A percentile compares a stretch with the other conserved stretches of the same genome.
phyloP scores from a whole-genome alignment of 129 eudicot genomes.

The Glebionis coronaria region DNA sequence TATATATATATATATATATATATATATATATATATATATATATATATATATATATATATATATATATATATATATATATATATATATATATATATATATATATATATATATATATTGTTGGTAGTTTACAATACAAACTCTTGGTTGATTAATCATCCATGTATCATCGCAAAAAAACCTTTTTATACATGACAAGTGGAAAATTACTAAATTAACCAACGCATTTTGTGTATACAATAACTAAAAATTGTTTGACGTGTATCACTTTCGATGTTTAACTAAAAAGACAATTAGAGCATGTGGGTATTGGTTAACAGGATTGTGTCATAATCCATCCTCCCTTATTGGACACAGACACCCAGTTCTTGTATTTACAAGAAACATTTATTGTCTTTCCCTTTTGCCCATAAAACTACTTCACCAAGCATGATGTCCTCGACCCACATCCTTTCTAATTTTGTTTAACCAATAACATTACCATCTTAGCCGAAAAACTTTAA shows the following conservation, averaged over 20 bases:
- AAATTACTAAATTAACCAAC: no score
- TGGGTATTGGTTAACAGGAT: constrained; percentile 18
- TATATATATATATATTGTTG: neutral
- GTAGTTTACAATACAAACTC: neutral
- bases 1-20: no score
- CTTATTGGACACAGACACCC: constrained; percentile 11
- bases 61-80: no score
- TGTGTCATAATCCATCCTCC: constrained; percentile 20
- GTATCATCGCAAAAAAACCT: neutral
- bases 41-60: no score
- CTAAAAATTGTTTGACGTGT: no score
- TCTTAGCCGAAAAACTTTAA: neutral
- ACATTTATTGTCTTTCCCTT: constrained; percentile 23
- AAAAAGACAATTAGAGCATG: constrained; percentile 7
- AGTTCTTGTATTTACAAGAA: constrained; percentile 30
- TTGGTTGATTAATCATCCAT: neutral
- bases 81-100: no score
- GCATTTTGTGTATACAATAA: no score
- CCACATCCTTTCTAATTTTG: constrained; percentile 15
- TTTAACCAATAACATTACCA: constrained; percentile 1
- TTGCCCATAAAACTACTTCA: constrained; percentile 24
- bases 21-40: no score
- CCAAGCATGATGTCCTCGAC: constrained; percentile 29
- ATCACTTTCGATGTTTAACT: no score
- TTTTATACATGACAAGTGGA: no score